Base-by-base conservation (phyloP, 345 rosid species). In the Stellera chamaejasme region DNA sequence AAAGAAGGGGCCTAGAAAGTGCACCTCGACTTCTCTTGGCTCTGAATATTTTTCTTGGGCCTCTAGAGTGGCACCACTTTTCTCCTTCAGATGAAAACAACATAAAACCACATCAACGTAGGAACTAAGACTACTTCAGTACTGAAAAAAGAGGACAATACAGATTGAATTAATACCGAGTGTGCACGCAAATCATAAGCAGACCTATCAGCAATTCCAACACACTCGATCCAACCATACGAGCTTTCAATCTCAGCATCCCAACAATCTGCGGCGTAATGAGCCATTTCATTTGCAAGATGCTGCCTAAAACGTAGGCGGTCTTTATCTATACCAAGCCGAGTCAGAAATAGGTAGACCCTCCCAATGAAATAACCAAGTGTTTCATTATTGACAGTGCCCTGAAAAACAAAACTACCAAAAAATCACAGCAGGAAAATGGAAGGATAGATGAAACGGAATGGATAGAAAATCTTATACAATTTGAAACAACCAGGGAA, bases 241-340 rank as follows among this genome's bases (percentile, higher is more conserved):
- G 97, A 82, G 58, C 85, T 66, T 67, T 92, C 98, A 43, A 92
- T 92, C 77, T 92, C 98, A 42, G 98, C 98, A 75, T 92, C 98
- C 98, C 98, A 92, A 67, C 98, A 92, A 59, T 89, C 98, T 27
- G 97, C 94, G 6, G 98, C 98, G 66, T 92, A 92, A 70, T 88
- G 98, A 13, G 98, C 98, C 98, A 92, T 92, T 76, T 92, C 98
- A 59, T 88, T 92, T 50, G 98, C 89, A 51, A 92, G 87, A 74
- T 92, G 98, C 69, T 92, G 98, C 50, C 98, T 73, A 75, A 92
- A 92, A 27, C 97, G 87, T 56, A 92, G 59, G 5, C 97, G 82
- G 0, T 69, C 80, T 70, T 74, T 80, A 70, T 88, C 89, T 56
- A 92, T 86, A 58, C 97, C 98, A 48, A 92, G 96, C 48, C 50